Evolutionary conservation across 768 basidiomycete species (phyloP), one percentile per base, ranked within the genome.

Genomic region (Mycena sanguinolenta): DNA sequence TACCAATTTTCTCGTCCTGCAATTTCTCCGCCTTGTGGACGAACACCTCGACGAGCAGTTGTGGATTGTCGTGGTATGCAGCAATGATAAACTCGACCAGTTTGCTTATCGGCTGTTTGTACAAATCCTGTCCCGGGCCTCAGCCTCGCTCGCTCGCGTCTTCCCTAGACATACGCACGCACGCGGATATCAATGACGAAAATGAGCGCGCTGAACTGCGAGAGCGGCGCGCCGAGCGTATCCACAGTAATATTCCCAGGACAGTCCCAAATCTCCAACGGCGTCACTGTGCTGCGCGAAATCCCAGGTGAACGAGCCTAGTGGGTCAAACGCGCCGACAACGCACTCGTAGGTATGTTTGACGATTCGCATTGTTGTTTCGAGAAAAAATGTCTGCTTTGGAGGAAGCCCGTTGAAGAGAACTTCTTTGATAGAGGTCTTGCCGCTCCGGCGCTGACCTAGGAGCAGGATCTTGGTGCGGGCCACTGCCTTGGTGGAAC

Each of bases 181-280:
- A 95, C 96, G 80, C 96, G 92, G 63, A 98, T 97, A 76, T 99
- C 97, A 73, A 98, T 93, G 30, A 98, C 95, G 73, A 96, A 99
- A 63, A 98, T 90, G 75, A 98, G 87, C 3, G 92, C 91, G 2
- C 94, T 87, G 75, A 98, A 95, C 34, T 93, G 88, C 52, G 91
- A 88, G 42, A 98, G 86, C 10, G 93, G 89, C 10, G 88, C 86
- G 25, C 89, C 91, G 14, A 97, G 86, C n/a, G 90, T 88, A 27
- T 95, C 92, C 16, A 92, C 88, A 5, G 95, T 91, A 64, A 91
- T 88, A 69, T 92, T 95, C 28, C 94, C 94, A 0, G 97, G 97
- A 75, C 95, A 95, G 77, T 98, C 96, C 95, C 95, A 98, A 77
- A 98, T 90, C 78, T 98, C 95, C 42, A 98, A 88, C 1, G 96